A percentile compares a stretch with the other conserved stretches of the same genome.
Evolutionary conservation across 345 rosid species (phyloP).

Genomic region (Viola odorata): DNA sequence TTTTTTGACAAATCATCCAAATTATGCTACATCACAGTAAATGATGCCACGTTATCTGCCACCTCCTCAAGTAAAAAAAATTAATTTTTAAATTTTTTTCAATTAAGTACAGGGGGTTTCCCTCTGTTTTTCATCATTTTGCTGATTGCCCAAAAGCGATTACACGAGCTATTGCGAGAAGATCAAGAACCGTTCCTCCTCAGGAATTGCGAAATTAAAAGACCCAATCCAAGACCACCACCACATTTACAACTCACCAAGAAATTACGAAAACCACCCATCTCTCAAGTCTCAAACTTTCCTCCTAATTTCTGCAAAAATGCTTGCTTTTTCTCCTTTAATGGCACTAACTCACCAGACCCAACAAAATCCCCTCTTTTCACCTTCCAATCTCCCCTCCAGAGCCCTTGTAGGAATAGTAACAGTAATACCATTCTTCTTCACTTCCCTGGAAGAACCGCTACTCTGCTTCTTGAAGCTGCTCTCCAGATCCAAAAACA

Average conservation of each 20-base stretch:
- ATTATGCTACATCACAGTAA: no score
- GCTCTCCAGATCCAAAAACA: slow-evolving; percentile 72
- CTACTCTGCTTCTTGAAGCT: slow-evolving; percentile 69
- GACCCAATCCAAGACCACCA: slow-evolving; percentile 36
- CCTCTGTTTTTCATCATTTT: not conserved
- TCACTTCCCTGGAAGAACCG: slow-evolving; percentile 62
- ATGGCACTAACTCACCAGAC: slow-evolving; percentile 55
- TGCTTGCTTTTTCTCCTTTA: slow-evolving; percentile 62
- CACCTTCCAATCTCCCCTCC: slow-evolving; percentile 45
- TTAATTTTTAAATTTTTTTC: no score
- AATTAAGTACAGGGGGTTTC: no score
- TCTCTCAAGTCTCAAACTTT: slow-evolving; percentile 39
- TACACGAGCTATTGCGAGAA: slow-evolving; percentile 66
- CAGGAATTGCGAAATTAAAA: slow-evolving; percentile 55
- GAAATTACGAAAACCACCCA: slow-evolving; percentile 56
- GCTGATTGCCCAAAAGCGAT: slow-evolving; percentile 45
- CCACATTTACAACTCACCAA: slow-evolving; percentile 38
- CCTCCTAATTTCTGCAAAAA: slow-evolving; percentile 50
- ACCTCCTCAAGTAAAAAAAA: no score
- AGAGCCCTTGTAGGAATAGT: slow-evolving; percentile 23
- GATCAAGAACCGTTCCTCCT: slow-evolving; percentile 91
- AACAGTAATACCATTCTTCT: slow-evolving; percentile 49
- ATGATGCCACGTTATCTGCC: no score
- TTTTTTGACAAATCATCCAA: no score
- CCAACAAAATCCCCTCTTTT: slow-evolving; percentile 68